Base-by-base conservation (phyloP, 805 yeast species). In the Yueomyces sp. region DNA sequence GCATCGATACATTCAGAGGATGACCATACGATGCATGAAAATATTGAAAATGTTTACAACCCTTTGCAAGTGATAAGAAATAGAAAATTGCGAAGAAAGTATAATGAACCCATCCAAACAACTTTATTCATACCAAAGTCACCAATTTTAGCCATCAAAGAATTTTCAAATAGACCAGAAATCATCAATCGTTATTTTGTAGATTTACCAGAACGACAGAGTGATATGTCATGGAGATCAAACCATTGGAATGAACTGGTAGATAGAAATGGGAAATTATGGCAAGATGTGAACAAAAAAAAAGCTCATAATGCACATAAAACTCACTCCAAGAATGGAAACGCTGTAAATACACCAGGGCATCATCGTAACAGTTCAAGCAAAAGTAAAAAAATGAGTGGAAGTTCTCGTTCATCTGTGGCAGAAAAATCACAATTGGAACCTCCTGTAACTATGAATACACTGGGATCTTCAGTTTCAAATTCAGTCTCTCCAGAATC, bases 1-100 rank as follows among this genome's bases (percentile, higher is more conserved):
- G 60, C 70, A 45, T 62, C 64, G 28, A 62, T 68, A 34, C 62
- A 61, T 7, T 43, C 48, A 9, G 56, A 47, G 19, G 44, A 41
- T 12, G 42, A 42, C 19, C 40, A 48, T 52, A 47, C 51, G 51
- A 40, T 54, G 49, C 52, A 72, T 48, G 70, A 68, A 2, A 75
- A 74, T 2, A 72, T 81, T 3, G 85, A 79, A 44, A 84, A 81
- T 2, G 72, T 74, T 3, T 86, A 79, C 65, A 86, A 86, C 55
- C 95, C 95, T 3, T 64, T 86, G 39, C 95, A 85, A 60, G 72
- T 79, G n/a, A 76, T 86, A 29, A 65, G 96, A 45, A 81, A 85
- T 60, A 68, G 95, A 45, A 69, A 68, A 50, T 56, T 80, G 3
- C 60, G 84, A 43, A 69, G 71, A 45, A 72, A 72, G 51, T 64